Conservation (phyloP, 352 stramenopile genomes). For the Globisporangium abappressorium region DNA sequence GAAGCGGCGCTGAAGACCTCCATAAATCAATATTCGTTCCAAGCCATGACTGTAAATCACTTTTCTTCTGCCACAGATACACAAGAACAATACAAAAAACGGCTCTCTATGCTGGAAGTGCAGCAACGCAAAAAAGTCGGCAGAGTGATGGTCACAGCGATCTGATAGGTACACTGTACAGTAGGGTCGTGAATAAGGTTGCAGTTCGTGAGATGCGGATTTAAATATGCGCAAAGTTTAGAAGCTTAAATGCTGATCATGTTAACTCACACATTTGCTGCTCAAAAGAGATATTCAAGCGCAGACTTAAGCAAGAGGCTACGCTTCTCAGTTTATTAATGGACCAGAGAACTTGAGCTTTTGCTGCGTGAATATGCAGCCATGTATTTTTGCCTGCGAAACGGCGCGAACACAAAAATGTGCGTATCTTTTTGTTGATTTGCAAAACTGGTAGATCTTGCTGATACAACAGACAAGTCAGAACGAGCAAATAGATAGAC, state of each 20-base stretch:
- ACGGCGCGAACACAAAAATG: neutral
- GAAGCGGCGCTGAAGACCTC: neutral
- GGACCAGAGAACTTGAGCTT: neutral
- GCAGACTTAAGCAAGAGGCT: neutral
- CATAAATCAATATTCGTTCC: neutral
- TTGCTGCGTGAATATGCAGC: neutral
- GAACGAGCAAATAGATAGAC: neutral
- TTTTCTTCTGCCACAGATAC: conserved; percentile 5
- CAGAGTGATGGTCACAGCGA: neutral
- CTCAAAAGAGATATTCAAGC: neutral
- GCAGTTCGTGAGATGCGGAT: neutral
- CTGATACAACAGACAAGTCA: neutral
- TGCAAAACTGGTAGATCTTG: neutral
- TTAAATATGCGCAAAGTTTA: neutral
- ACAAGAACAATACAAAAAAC: conserved; percentile 3
- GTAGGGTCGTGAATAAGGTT: neutral
- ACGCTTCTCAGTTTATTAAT: neutral
- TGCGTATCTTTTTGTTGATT: neutral
- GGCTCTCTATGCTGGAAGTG: conserved; percentile 8
- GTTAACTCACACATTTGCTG: neutral
- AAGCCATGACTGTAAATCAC: neutral
- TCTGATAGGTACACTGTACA: conserved; percentile 6
- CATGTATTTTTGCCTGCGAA: neutral
- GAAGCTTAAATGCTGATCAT: neutral
- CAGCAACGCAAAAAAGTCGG: neutral